Evolutionary conservation across 108 stramenopile species (phyloP).

Genomic region (Discostella pseudostelligera): DNA sequence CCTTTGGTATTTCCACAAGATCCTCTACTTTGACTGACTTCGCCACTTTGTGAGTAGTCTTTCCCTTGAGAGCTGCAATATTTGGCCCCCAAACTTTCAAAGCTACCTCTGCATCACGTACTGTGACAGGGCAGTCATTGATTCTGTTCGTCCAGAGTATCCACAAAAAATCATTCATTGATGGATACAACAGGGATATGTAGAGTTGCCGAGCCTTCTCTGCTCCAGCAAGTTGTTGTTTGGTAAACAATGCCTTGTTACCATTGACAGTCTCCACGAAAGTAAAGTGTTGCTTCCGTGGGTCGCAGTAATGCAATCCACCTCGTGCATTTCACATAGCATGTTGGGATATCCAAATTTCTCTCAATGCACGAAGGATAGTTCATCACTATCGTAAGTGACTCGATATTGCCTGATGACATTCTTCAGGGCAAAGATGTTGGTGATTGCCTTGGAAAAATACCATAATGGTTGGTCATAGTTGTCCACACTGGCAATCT

Average conservation of each 20-base stretch:
- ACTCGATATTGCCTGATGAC: slow-evolving; percentile 4
- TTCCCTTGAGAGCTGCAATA: slow-evolving; percentile 13
- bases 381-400: slow-evolving; percentile 5
- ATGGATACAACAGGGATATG: slow-evolving; percentile 1
- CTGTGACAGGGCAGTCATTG: slow-evolving; percentile 12
- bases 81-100: slow-evolving; percentile 5
- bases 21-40: background rate
- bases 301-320: background rate
- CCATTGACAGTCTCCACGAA: background rate
- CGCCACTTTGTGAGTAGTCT: background rate
- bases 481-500: background rate
- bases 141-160: slow-evolving; percentile 3
- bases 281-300: background rate
- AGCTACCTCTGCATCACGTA: slow-evolving; percentile 7
- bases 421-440: slow-evolving; percentile 3
- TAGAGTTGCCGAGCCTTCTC: slow-evolving; percentile 4
- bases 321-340: background rate
- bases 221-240: slow-evolving; percentile 2
- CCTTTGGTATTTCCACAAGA: background rate
- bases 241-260: background rate
- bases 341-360: background rate
- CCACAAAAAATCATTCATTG: slow-evolving; percentile 2
- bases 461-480: background rate
- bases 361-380: background rate
- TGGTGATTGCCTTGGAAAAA: slow-evolving; percentile 1